phyloP scores from a whole-genome alignment of 2,329 filamentous ascomycete species.

The Aspergillus hortae region DNA sequence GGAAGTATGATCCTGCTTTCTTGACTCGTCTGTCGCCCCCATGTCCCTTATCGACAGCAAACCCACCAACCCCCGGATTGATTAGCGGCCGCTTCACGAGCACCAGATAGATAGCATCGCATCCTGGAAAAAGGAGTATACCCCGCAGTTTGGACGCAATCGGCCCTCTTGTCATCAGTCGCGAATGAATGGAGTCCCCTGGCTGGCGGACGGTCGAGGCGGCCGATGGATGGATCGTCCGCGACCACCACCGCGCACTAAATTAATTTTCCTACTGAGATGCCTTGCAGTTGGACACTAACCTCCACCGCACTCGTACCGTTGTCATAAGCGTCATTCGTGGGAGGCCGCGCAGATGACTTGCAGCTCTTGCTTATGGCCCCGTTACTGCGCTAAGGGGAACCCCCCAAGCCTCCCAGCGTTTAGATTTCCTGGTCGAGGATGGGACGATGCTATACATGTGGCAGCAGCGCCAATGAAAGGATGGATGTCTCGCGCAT shows the following conservation, averaged over 20 bases:
- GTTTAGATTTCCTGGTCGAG: too few species aligned
- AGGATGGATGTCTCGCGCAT: too few species aligned
- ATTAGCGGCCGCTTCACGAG: too few species aligned
- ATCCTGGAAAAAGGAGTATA: background rate
- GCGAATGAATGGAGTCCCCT: background rate
- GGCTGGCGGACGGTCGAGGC: background rate
- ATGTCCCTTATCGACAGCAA: background rate
- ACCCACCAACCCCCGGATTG: background rate
- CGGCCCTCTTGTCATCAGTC: background rate
- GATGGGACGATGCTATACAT: background rate
- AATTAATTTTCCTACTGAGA: constrained; percentile 4
- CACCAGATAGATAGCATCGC: background rate
- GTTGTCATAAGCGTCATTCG: background rate
- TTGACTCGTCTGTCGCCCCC: constrained; percentile 3
- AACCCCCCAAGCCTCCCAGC: too few species aligned
- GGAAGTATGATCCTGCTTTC: background rate
- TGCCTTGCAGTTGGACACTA: constrained; percentile 3
- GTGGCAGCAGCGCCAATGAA: too few species aligned
- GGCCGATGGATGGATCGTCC: background rate
- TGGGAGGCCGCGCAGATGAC: constrained; percentile 5
- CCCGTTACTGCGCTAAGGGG: too few species aligned
- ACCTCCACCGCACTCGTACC: background rate
- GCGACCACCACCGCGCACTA: background rate
- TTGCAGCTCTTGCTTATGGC: constrained; percentile 8
- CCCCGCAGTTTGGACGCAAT: background rate